Conservation (phyloP, 2,329 filamentous ascomycete species). For the Penicillium janthinellum region DNA sequence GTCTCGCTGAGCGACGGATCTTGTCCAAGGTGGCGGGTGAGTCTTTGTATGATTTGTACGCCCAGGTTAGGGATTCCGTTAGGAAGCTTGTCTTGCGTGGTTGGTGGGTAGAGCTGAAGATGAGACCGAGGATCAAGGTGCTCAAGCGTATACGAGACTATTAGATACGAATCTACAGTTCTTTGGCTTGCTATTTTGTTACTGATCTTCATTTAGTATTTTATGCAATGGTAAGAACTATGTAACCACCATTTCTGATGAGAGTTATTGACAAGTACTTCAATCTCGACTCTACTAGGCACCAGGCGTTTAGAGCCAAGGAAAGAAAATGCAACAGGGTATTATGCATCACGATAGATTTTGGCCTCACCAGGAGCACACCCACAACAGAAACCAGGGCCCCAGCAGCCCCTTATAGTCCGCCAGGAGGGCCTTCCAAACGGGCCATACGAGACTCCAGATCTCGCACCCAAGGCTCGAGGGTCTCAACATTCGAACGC, state of each 20-base stretch:
- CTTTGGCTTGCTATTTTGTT: background rate
- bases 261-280: background rate
- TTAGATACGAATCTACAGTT: background rate
- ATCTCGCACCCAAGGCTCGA: conserved; percentile 86
- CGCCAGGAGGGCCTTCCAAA: conserved; percentile 46
- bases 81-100: conserved; percentile 46
- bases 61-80: conserved; percentile 25
- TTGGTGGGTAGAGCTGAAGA: conserved; percentile 58
- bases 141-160: conserved; percentile 32
- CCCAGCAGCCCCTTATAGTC: conserved; percentile 6
- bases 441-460: conserved; percentile 75
- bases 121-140: conserved; percentile 58
- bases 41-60: conserved; percentile 32
- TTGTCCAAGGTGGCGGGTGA: conserved; percentile 40
- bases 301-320: conserved; percentile 5
- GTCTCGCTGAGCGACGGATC: conserved; percentile 36
- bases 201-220: background rate
- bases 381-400: conserved; percentile 7
- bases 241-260: background rate
- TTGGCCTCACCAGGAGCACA: conserved; percentile 5
- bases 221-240: background rate
- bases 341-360: conserved; percentile 27
- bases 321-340: conserved; percentile 24
- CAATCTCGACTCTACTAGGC: conserved; percentile 1
- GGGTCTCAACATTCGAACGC: conserved; percentile 77